A percentile compares a stretch with the other conserved stretches of the same genome.
Conservation (phyloP, 768 basidiomycete species). For the Mycena vitilis region DNA sequence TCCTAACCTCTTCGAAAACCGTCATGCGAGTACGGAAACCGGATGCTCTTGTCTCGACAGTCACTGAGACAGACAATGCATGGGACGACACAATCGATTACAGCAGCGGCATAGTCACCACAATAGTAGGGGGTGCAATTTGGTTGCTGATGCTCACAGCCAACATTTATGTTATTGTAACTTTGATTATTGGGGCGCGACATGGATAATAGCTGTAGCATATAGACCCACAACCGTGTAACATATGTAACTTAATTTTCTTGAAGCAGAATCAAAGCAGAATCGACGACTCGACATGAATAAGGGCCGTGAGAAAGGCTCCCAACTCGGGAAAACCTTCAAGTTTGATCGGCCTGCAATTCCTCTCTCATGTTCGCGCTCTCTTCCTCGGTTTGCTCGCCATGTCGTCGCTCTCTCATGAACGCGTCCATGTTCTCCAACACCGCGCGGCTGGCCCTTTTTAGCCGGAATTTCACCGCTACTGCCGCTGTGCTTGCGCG, state of each 20-base stretch:
- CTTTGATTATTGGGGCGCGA: slow-evolving; percentile 17
- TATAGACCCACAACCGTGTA: slow-evolving; percentile 3
- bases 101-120: slow-evolving; percentile 67
- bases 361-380: slow-evolving; percentile 22
- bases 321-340: background rate
- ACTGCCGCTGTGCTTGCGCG: slow-evolving; percentile 59
- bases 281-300: too few relatives aligned
- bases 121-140: slow-evolving; percentile 63
- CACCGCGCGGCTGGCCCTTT: background rate
- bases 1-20: slow-evolving; percentile 74
- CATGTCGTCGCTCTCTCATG: slow-evolving; percentile 29
- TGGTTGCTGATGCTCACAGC: slow-evolving; percentile 77
- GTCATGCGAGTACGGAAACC: slow-evolving; percentile 78
- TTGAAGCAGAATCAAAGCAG: background rate
- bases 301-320: slow-evolving; percentile 3
- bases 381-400: slow-evolving; percentile 16
- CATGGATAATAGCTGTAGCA: background rate
- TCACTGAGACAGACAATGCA: slow-evolving; percentile 40
- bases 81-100: slow-evolving; percentile 63
- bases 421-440: slow-evolving; percentile 9
- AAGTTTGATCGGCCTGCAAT: background rate
- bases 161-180: slow-evolving; percentile 80
- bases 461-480: slow-evolving; percentile 63
- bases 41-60: slow-evolving; percentile 36
- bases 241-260: background rate